Evolutionary conservation across 495 filamentous ascomycete genomes (phyloP).

Genomic region (Podospora fimiseda): DNA sequence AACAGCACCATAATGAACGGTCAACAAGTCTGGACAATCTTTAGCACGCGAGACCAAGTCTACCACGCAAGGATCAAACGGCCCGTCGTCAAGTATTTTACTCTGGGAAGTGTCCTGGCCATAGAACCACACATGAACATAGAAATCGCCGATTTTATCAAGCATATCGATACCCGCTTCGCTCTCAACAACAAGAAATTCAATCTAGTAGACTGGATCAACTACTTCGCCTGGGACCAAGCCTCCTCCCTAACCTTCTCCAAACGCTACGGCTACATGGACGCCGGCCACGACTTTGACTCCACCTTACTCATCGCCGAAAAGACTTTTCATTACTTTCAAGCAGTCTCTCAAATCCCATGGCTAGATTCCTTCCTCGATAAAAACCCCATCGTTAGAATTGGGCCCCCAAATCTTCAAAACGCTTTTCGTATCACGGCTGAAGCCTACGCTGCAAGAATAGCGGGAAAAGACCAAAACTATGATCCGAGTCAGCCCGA

Average conservation of each 20-base stretch:
- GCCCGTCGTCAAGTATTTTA: conserved; percentile 34
- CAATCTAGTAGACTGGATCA: conserved; percentile 32
- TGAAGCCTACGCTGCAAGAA: conserved; percentile 8
- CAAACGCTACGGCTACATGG: conserved; percentile 32
- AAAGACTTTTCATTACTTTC: conserved; percentile 40
- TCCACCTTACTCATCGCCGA: conserved; percentile 34
- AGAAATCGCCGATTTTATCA: conserved; percentile 24
- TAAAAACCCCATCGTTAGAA: conserved; percentile 39
- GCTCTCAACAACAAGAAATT: conserved; percentile 19
- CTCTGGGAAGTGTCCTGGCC: conserved; percentile 23
- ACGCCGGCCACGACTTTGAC: conserved; percentile 33
- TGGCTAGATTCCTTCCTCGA: conserved; percentile 40
- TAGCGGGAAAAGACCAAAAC: conserved; percentile 11
- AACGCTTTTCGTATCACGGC: conserved; percentile 12
- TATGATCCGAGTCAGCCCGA: conserved; percentile 17
- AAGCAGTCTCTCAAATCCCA: conserved; percentile 39
- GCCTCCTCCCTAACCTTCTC: conserved; percentile 29
- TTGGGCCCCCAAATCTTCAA: conserved; percentile 25
- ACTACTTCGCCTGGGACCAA: conserved; percentile 34
- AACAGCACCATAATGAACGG: conserved; percentile 31
- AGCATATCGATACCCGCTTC: conserved; percentile 32
- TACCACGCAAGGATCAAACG: conserved; percentile 29
- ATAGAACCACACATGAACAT: conserved; percentile 32
- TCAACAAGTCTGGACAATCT: conserved; percentile 31
- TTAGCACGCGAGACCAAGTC: conserved; percentile 24